Percentiles rank a stretch among this genome's conserved stretches.
Evolutionary conservation across 306 rosid genomes (phyloP).

Genomic region (Quercus rubra): DNA sequence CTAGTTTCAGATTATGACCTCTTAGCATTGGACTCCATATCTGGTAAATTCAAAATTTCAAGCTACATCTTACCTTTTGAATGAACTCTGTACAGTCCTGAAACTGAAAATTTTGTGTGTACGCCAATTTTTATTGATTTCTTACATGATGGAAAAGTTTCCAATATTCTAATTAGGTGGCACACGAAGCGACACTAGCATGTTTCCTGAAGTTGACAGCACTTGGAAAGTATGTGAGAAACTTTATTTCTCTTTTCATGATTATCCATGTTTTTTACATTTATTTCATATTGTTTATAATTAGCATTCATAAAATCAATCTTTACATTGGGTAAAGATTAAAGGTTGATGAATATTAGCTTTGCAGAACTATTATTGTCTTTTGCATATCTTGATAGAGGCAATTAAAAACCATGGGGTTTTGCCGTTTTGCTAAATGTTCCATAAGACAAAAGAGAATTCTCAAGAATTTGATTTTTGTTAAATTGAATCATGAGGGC

Average conservation of each 20-base stretch:
- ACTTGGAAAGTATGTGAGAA: constrained; percentile 74
- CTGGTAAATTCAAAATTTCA: constrained; percentile 41
- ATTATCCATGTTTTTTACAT: constrained; percentile 13
- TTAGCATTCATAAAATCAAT: neutral
- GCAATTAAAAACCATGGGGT: neutral
- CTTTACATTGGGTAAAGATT: too few species aligned
- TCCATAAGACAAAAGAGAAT: neutral
- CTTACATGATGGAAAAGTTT: neutral
- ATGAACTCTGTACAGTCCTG: neutral
- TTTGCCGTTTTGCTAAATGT: neutral
- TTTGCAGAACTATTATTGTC: neutral
- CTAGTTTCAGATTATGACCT: constrained; percentile 94
- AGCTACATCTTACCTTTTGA: neutral
- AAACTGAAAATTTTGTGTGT: neutral
- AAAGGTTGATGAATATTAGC: neutral
- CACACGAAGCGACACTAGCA: constrained; percentile 50
- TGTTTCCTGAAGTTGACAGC: constrained; percentile 94
- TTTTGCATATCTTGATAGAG: neutral
- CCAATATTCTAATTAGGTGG: constrained; percentile 50
- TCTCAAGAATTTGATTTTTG: neutral
- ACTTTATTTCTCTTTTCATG: neutral
- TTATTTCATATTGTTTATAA: constrained; percentile 2
- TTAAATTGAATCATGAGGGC: neutral
- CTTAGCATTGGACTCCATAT: constrained; percentile 86
- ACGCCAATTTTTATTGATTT: neutral